Base-by-base conservation (phyloP, 805 yeast genomes). In the Saccharomycopsis selenospora region DNA sequence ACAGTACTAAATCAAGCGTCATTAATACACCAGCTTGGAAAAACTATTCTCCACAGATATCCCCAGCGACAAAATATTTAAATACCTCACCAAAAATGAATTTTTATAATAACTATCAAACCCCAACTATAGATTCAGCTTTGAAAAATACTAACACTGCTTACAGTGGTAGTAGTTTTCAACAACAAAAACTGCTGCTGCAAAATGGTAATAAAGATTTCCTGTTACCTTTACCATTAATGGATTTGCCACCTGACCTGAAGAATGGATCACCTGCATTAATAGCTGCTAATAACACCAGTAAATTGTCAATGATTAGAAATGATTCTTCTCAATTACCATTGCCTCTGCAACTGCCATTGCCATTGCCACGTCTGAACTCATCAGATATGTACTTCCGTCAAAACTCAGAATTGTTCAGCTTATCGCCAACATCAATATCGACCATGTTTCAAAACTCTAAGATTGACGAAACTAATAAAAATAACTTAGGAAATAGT, bases 91-190 rank as follows among this genome's bases (percentile, higher is more conserved):
- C 47, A n/a, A 40, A 46, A 24, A 22, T 26, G 7, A 28, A 18
- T 13, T 6, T 23, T 13, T 33, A 10, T n/a, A 28, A 33, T 33
- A 33, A 33, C 18, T 33, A 33, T 33, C 38, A 42, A n/a, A 47
- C 30, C 14, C 45, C 22, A 17, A n/a, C 38, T 4, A 28, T 29
- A 25, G n/a, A 22, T 18, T 33, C 38, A 23, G 42, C 27, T 13
- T 17, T 27, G 22, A 41, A 22, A 18, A 46, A 33, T 79, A 20
- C 38, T 10, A n/a, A n/a, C n/a, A n/a, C n/a, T n/a, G n/a, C n/a
- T n/a, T n/a, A n/a, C n/a, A n/a, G n/a, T n/a, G n/a, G n/a, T n/a
- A n/a, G n/a, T n/a, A 18, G 40, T 14, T n/a, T n/a, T n/a, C n/a
- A n/a, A n/a, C n/a, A n/a, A n/a, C n/a, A n/a, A n/a, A n/a, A n/a